Percentiles rank a stretch among this genome's conserved stretches.
Evolutionary conservation across 345 rosid genomes (phyloP).

Genomic region (Litchi chinensis): DNA sequence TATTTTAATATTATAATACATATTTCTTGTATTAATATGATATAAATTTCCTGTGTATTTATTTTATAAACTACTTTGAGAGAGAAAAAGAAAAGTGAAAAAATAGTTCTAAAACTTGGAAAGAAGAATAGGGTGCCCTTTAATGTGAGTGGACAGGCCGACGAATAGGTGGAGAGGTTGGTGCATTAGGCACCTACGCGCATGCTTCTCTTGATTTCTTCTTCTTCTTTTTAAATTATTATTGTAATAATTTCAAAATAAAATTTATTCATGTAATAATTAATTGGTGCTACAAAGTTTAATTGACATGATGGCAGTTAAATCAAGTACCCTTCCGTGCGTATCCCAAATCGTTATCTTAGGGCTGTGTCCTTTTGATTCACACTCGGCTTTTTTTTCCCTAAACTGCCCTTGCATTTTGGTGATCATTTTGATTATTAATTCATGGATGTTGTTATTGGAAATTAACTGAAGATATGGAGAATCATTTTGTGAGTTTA

Average conservation of each 20-base stretch:
- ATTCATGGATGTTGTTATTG: too few species aligned
- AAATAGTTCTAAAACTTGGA: background rate
- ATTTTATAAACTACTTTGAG: too few species aligned
- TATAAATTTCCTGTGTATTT: too few species aligned
- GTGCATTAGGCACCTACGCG: slow-evolving; percentile 35
- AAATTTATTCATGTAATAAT: background rate
- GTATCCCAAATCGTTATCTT: slow-evolving; percentile 6
- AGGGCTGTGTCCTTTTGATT: slow-evolving; percentile 30
- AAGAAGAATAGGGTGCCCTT: background rate
- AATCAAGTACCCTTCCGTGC: slow-evolving; percentile 51
- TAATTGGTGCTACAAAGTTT: background rate
- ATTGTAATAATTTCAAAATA: too few species aligned
- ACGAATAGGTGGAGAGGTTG: slow-evolving; percentile 27
- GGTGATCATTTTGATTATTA: too few species aligned
- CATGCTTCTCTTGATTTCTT: background rate
- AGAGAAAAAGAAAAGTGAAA: background rate
- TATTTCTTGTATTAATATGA: too few species aligned
- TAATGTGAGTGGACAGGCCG: slow-evolving; percentile 26
- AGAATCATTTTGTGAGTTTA: too few species aligned
- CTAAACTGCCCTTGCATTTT: too few species aligned
- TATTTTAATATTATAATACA: too few species aligned
- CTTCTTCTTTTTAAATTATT: background rate
- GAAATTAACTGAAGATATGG: too few species aligned
- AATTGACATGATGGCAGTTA: slow-evolving; percentile 21
- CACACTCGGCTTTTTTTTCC: too few species aligned